Base-by-base conservation (phyloP, 2,329 filamentous ascomycete genomes). In the Ophiobolus disseminans region DNA sequence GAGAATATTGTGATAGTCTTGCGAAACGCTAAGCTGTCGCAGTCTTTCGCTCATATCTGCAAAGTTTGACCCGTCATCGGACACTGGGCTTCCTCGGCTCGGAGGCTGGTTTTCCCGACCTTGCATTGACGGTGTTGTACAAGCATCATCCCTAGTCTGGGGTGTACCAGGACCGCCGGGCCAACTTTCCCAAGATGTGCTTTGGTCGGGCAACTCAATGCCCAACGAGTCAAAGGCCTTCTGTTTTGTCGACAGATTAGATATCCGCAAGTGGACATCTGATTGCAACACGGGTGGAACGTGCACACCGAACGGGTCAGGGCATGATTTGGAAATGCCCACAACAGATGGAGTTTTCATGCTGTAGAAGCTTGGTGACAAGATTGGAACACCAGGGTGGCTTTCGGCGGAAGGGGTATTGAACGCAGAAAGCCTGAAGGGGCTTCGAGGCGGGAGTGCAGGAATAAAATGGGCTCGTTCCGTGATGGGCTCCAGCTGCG, bases 1-100 rank as follows among this genome's bases (percentile, higher is more conserved):
- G 5, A 70, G 41, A 4, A 65, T 45, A 23, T 62, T 48, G 32
- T 70, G 68, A 26, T 69, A 70, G 14, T 69, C 68, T 45, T 69
- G 63, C 10, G 59, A 62, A 35, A 67, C 64, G 40, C 59, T 63
- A n/a, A 66, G 35, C 35, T 62, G 47, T 32, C 57, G 50, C 25
- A 58, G 42, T 37, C 56, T 61, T 6, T 63, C 60, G 31, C 58
- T 54, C 46, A 63, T 46, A 1, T 61, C 57, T 6, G 43, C 31
- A 36, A 60, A 53, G 31, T 58, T 59, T 48, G 50, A 57, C 26
- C 39, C 47, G 25, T 63, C 56, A n/a, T 60, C 49, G 10, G 42
- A 34, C 11, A 60, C 45, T 4, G 51, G 42, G 25, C 34, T 54
- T 20, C 37, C 49, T 35, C 48, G 56, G 36, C 56, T 52, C 8